phyloP scores from a whole-genome alignment of 73 alveolate genomes.

The Effrenium voratum region DNA sequence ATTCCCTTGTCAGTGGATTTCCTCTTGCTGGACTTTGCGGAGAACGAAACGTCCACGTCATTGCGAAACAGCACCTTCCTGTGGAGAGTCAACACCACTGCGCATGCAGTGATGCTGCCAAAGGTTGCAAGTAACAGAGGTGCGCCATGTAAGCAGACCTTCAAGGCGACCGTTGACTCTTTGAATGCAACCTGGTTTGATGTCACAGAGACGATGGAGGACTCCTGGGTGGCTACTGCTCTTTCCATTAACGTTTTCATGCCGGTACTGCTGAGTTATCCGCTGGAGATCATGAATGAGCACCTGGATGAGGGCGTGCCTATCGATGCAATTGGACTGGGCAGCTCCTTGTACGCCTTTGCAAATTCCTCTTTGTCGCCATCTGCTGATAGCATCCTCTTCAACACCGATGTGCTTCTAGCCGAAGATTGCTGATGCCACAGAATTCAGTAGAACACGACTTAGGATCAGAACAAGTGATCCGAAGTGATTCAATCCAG shows the following conservation, averaged over 20 bases:
- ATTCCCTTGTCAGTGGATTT: conserved; percentile 54
- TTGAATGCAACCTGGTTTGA: conserved; percentile 56
- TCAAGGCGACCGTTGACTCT: background rate
- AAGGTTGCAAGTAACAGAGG: background rate
- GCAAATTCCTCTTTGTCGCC: background rate
- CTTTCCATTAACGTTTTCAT: conserved; percentile 34
- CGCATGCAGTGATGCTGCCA: background rate
- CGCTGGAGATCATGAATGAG: background rate
- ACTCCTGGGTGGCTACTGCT: conserved; percentile 80
- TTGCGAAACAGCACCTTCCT: background rate
- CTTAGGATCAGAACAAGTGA: background rate
- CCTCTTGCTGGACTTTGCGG: background rate
- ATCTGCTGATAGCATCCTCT: background rate
- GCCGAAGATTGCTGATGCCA: conserved; percentile 1
- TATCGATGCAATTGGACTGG: conserved; percentile 7
- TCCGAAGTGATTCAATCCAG: too few species aligned
- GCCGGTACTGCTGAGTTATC: conserved; percentile 33
- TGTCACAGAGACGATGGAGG: conserved; percentile 56
- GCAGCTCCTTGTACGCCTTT: conserved; percentile 6
- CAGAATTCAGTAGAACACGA: background rate
- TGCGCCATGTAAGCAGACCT: background rate
- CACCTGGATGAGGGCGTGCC: conserved; percentile 16
- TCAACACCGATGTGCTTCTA: conserved; percentile 10
- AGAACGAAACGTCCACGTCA: background rate
- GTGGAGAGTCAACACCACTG: conserved; percentile 67